Conservation (phyloP, 2,329 filamentous ascomycete genomes). For the Whalleya microplaca region DNA sequence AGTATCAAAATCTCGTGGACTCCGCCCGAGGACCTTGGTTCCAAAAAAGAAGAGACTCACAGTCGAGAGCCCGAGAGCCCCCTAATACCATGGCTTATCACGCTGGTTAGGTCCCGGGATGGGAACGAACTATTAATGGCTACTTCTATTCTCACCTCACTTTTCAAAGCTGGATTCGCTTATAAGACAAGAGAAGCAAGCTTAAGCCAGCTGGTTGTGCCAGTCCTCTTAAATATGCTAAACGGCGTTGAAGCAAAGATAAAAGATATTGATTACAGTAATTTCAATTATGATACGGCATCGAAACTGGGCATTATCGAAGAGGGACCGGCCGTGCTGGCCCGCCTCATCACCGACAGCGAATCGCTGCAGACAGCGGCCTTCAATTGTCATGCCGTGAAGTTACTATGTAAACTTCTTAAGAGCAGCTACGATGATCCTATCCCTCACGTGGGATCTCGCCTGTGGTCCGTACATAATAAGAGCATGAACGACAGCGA, state of each 20-base stretch:
- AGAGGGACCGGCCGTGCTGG: constrained; percentile 74
- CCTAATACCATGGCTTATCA: constrained; percentile 74
- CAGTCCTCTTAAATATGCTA: constrained; percentile 69
- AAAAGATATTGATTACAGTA: constrained; percentile 39
- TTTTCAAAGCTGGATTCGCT: constrained; percentile 71
- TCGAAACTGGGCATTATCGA: constrained; percentile 63
- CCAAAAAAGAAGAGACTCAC: constrained; percentile 38
- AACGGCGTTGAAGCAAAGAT: constrained; percentile 50
- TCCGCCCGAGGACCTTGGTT: constrained; percentile 28
- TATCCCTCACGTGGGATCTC: constrained; percentile 33
- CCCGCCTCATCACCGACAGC: constrained; percentile 77
- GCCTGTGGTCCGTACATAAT: constrained; percentile 43
- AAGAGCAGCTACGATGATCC: constrained; percentile 56
- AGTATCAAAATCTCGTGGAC: constrained; percentile 30
- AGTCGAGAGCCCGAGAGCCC: constrained; percentile 69
- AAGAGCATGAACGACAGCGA: constrained; percentile 37
- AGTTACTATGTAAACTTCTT: constrained; percentile 51
- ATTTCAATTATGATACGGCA: constrained; percentile 35
- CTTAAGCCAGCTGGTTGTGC: constrained; percentile 70
- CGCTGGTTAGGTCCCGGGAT: constrained; percentile 59
- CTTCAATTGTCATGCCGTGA: constrained; percentile 63
- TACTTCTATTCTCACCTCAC: constrained; percentile 67
- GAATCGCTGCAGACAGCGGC: constrained; percentile 81
- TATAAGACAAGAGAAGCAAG: constrained; percentile 66
- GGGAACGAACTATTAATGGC: constrained; percentile 69